Evolutionary conservation across 2,329 filamentous ascomycete genomes (phyloP), one percentile per base, ranked within the genome.

Genomic region (Aspergillus sp.): DNA sequence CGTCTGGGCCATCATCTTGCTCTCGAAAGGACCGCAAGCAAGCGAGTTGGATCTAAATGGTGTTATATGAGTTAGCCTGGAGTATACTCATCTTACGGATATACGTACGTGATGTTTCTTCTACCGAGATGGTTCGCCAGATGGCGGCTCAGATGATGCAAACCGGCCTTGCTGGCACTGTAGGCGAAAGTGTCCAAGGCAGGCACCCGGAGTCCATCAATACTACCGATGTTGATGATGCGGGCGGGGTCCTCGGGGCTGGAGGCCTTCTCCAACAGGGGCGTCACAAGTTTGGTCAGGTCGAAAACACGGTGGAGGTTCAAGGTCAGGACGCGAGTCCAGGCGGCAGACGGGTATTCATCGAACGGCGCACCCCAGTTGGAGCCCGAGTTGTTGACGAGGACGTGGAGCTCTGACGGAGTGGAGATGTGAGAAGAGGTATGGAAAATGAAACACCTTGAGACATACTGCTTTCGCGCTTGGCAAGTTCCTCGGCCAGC

Each of bases 11-110:
- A 80, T 81, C 79, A 81, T 81, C 44, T 79, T 78, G 25, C 75
- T 78, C 42, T 79, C 72, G 58, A 81, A 81, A 52, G 87, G 87
- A 3, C 88, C 88, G 55, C 87, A 89, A 5, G 88, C 88, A 51
- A 91, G 71, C 3, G 84, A 83, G 65, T 91, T 91, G 57, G 78
- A 81, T 21, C 74, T 77, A 49, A 25, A 45, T 72, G 78, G 0
- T 83, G 79, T 31, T 74, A 78, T 50, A 49, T 45, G 16, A 38
- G n/a, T n/a, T 41, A 41, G 9, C 13, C 52, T 45, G 53, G 50
- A 17, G 36, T 19, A 45, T 34, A 14, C 11, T 38, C 20, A 21
- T 32, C 17, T 1, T 14, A 17, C 10, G 29, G 23, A 10, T 38
- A 68, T 48, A 76, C 79, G 54, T 74, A 79, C 74, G 77, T 81